Evolutionary conservation across 1,139 yeast genomes (phyloP).

Genomic region (Scheffersomyces insectosa): DNA sequence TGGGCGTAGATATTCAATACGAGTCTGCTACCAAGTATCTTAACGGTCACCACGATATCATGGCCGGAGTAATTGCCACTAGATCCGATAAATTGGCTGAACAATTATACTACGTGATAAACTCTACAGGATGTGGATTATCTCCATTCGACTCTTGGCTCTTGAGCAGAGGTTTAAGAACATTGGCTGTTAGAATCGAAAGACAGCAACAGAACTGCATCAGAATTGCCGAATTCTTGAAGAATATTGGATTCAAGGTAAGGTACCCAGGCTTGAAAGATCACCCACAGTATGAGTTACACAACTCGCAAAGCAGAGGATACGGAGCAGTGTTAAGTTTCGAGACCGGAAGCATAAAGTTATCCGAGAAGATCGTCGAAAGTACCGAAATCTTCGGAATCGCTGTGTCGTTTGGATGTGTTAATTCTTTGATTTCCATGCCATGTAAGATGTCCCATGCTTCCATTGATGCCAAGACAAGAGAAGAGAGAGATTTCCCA

Average conservation of each 20-base stretch:
- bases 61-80: conserved; percentile 90
- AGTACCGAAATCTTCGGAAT: conserved; percentile 77
- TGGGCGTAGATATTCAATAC: conserved; percentile 87
- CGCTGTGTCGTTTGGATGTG: conserved; percentile 93
- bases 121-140: conserved; percentile 88
- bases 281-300: conserved; percentile 81
- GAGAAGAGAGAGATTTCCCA: conserved; percentile 86
- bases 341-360: conserved; percentile 75
- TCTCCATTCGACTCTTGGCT: conserved; percentile 93
- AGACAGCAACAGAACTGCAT: conserved; percentile 83
- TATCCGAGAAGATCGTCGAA: conserved; percentile 75
- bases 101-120: conserved; percentile 70
- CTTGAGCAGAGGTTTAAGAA: conserved; percentile 80
- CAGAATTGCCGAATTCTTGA: conserved; percentile 72
- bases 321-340: conserved; percentile 88
- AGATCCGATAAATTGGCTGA: conserved; percentile 65
- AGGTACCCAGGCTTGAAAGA: conserved; percentile 81
- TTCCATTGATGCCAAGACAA: conserved; percentile 83
- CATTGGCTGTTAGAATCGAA: conserved; percentile 80
- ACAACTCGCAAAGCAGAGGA: conserved; percentile 75
- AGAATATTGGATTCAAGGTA: conserved; percentile 61
- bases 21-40: conserved; percentile 91
- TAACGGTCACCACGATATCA: conserved; percentile 92
- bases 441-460: conserved; percentile 97
- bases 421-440: conserved; percentile 85